Evolutionary conservation across 768 basidiomycete genomes (phyloP).

Genomic region (Tricholoma bakamatsutake): DNA sequence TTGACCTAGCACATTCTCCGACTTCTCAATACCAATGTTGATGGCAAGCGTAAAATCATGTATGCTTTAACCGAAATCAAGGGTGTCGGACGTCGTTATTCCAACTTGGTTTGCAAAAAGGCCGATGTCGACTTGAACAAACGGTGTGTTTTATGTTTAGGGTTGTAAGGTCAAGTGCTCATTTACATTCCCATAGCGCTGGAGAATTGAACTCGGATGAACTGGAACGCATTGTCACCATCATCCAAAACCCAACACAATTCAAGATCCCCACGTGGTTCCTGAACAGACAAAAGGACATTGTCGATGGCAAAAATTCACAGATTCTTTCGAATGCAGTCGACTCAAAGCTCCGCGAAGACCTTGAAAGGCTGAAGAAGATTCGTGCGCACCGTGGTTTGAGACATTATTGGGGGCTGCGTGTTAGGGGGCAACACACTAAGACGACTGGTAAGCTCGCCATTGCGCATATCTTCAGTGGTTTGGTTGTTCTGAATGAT

Average conservation of each 20-base stretch:
- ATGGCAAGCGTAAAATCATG: conserved; percentile 99
- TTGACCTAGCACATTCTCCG: conserved; percentile 87
- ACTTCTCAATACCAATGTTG: conserved; percentile 99
- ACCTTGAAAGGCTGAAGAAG: conserved; percentile 98
- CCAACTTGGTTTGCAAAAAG: conserved; percentile 99
- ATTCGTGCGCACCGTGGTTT: conserved; percentile 95
- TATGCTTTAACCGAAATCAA: conserved; percentile 99
- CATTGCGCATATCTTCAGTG: not conserved
- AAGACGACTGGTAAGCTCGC: conserved; percentile 86
- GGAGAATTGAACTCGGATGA: conserved; percentile 99
- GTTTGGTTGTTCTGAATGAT: conserved; percentile 1
- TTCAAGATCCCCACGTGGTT: conserved; percentile 99
- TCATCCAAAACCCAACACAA: conserved; percentile 98
- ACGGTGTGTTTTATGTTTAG: conserved; percentile 60
- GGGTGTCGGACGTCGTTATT: conserved; percentile 98
- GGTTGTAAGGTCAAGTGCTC: not conserved
- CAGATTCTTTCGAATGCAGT: conserved; percentile 96
- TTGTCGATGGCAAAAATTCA: conserved; percentile 93
- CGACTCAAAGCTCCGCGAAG: conserved; percentile 97
- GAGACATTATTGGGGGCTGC: conserved; percentile 89
- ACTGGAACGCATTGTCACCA: conserved; percentile 96
- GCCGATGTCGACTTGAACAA: conserved; percentile 98
- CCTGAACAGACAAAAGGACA: conserved; percentile 98
- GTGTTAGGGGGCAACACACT: conserved; percentile 98
- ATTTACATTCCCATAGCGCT: conserved; percentile 47